These are phyloP conservation scores for Prorocentrum cordatum DNA, from an alignment of 169 alveolate species.

Conservation along the genomic window DNA sequence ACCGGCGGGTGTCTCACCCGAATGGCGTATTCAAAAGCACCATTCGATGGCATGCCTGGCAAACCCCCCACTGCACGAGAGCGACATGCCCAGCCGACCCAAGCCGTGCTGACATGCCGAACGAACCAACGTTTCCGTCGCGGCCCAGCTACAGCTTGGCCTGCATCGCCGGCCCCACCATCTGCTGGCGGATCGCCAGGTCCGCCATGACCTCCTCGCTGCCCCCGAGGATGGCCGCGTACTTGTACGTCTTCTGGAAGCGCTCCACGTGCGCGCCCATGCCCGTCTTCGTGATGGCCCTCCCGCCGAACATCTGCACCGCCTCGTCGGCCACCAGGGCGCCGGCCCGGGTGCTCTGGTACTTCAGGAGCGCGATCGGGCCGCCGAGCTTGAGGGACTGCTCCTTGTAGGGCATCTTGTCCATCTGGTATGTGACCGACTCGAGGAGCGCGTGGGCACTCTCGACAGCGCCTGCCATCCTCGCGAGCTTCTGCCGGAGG, in stretches of 20 bases:
- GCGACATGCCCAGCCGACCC: too few species aligned
- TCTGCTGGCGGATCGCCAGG: too few species aligned
- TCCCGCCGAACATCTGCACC: constrained; percentile 6
- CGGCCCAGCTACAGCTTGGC: too few species aligned
- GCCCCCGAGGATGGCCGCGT: not conserved
- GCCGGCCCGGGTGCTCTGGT: not conserved
- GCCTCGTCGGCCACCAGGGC: constrained; percentile 5
- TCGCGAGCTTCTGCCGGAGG: not conserved
- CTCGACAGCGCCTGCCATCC: not conserved
- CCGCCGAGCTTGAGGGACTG: constrained; percentile 16
- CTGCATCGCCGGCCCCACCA: too few species aligned
- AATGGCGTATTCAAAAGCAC: too few species aligned
- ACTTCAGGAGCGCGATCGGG: not conserved
- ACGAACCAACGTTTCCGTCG: too few species aligned
- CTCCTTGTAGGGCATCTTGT: not conserved
- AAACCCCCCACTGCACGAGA: too few species aligned
- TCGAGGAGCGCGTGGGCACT: not conserved
- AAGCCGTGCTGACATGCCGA: too few species aligned
- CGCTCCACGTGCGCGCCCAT: not conserved
- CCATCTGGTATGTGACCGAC: not conserved
- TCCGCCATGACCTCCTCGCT: constrained; percentile 11
- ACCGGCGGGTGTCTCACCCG: too few species aligned
- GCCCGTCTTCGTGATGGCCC: not conserved
- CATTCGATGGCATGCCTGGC: too few species aligned
- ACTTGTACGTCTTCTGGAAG: not conserved